Base-by-base conservation (phyloP, 345 rosid genomes). In the Trapa incisa region DNA sequence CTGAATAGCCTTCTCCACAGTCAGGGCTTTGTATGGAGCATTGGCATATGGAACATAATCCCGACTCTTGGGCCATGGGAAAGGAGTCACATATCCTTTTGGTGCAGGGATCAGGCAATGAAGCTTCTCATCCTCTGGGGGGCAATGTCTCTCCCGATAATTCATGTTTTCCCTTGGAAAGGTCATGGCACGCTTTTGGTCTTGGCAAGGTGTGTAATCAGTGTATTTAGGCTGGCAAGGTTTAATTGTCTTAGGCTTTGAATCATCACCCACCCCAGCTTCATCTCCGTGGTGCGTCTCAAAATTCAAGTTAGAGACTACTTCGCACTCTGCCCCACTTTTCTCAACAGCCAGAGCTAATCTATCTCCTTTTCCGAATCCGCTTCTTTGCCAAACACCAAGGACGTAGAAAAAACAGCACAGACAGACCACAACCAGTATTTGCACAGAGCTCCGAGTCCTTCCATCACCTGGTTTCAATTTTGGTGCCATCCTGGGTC, bases 381-480 rank as follows among this genome's bases (percentile, higher is more conserved):
- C 99, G 68, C 99, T 91, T 47, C 91, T 77, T 74, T 91, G 99
- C 99, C 99, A 94, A 29, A 96, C 99, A 33, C 99, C 99, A n/a
- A 94, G 72, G 35, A 91, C 79, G 78, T 94, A 94, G 70, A 91
- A 94, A 77, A 91, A 94, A 71, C 95, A 85, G 74, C 99, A 94
- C 36, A 94, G 65, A 60, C 95, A 89, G 35, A 80, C 82, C 11
- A 94, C 87, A 37, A 94, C 83, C 68, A 94, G 85, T 70, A 94
- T 80, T 73, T 91, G 96, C 45, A 94, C 68, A 45, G 96, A 86
- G 77, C 96, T 91, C 76, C 99, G 84, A 3, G 97, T 87, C 75
- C 88, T 87, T 48, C 88, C 81, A 68, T 94, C 99, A 65, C 77
- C 83, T 52, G 89, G 80, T 80, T 62, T 91, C 32, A 80, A 47